Conservation (phyloP, 2,329 filamentous ascomycete species). For the Thelonectria rubi region DNA sequence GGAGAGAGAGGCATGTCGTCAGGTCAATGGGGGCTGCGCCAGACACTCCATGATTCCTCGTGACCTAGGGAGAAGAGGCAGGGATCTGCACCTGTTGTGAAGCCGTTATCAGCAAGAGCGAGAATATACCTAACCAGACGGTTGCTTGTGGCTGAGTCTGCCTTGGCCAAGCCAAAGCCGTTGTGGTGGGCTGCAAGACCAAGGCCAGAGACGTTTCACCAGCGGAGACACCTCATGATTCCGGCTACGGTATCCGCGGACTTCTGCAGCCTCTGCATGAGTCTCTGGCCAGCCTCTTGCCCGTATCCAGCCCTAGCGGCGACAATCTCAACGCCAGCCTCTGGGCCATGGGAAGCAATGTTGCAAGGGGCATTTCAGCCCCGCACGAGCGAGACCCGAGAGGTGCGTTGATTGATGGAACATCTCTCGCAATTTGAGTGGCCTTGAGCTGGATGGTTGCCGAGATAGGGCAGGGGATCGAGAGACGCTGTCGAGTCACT, state of each 20-base stretch:
- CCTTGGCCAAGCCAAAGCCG: background rate
- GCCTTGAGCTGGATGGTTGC: background rate
- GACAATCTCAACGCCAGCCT: background rate
- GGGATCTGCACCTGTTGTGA: background rate
- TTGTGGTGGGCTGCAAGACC: background rate
- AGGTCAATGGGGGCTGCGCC: background rate
- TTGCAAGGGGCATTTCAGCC: background rate
- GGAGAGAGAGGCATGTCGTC: background rate
- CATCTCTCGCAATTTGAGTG: background rate
- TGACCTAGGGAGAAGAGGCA: background rate
- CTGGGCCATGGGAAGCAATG: background rate
- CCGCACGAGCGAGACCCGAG: background rate
- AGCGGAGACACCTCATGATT: background rate
- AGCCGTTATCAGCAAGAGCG: background rate
- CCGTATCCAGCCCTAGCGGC: background rate
- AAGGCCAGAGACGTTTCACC: background rate
- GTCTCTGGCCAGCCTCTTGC: background rate
- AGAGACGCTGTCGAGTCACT: background rate
- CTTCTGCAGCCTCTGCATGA: too few relatives aligned
- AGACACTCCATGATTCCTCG: background rate
- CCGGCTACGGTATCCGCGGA: background rate
- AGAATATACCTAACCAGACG: too few relatives aligned
- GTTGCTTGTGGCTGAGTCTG: background rate
- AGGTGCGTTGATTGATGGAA: background rate
- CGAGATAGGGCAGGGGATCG: background rate